Percentiles rank a stretch among this genome's conserved stretches.
Conservation (phyloP, 257 asterid species). For the Osmanthus fragrans region DNA sequence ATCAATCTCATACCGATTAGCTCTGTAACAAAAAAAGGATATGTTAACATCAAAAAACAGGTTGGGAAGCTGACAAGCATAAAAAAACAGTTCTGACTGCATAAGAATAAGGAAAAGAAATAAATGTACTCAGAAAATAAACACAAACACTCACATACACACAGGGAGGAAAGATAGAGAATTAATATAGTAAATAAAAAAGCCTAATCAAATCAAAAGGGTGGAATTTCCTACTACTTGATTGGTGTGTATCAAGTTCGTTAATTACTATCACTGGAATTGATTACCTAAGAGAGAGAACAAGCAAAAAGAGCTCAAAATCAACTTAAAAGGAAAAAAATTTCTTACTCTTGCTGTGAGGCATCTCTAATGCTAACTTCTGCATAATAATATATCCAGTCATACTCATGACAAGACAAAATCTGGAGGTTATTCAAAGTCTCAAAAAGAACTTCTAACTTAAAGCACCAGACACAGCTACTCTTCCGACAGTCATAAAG, state of each 20-base stretch:
- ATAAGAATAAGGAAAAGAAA: background rate
- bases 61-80: constrained; percentile 11
- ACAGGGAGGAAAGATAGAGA: background rate
- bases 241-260: background rate
- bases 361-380: constrained; percentile 20
- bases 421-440: background rate
- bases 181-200: background rate
- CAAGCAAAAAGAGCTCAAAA: background rate
- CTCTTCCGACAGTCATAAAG: background rate
- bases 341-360: background rate
- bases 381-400: background rate
- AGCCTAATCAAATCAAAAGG: constrained; percentile 2
- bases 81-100: background rate
- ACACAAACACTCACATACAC: background rate
- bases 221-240: background rate
- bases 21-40: constrained; percentile 46
- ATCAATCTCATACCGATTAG: constrained; percentile 97
- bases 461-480: constrained; percentile 9
- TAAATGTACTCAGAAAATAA: background rate
- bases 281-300: background rate
- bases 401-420: background rate
- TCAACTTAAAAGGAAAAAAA: background rate
- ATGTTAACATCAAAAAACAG: constrained; percentile 27
- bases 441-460: background rate
- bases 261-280: background rate